These are phyloP conservation scores for Ascocoryne sarcoides DNA, from an alignment of 2,329 filamentous ascomycete species.

Conservation along the genomic window DNA sequence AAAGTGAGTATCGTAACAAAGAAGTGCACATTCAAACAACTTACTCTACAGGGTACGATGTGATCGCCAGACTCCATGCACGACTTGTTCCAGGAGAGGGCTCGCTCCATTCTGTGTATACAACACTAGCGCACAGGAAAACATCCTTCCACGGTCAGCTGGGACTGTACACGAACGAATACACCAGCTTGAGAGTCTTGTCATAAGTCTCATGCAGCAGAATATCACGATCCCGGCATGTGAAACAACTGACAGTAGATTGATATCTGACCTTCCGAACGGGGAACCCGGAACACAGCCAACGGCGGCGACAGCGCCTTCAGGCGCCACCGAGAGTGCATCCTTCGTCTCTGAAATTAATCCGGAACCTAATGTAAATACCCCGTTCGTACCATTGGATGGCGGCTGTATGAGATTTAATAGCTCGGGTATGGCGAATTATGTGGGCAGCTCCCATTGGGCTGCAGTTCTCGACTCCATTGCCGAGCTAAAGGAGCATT, in stretches of 20 bases:
- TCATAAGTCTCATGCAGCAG: slow-evolving; percentile 2
- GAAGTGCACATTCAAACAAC: no score
- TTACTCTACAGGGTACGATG: slow-evolving; percentile 35
- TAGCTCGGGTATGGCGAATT: slow-evolving; percentile 19
- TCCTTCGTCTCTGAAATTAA: neutral
- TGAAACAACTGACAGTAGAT: no score
- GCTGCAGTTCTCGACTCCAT: slow-evolving; percentile 25
- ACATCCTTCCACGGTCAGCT: no score
- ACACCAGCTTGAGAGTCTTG: slow-evolving; percentile 8
- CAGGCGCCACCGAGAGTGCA: no score
- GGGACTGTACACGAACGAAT: neutral
- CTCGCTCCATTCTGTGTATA: slow-evolving; percentile 36
- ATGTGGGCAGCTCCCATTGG: slow-evolving; percentile 27
- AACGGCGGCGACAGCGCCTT: no score
- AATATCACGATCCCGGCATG: no score
- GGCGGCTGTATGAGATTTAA: neutral
- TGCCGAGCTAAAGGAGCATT: slow-evolving; percentile 18
- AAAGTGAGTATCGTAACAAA: no score
- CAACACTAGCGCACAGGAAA: slow-evolving; percentile 36
- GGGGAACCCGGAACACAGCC: no score
- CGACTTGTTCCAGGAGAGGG: slow-evolving; percentile 41
- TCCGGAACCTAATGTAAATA: neutral
- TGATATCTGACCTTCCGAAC: neutral
- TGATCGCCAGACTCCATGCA: slow-evolving; percentile 41
- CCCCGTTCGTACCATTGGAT: neutral